Percentiles rank a stretch among this genome's conserved stretches.
phyloP scores from a whole-genome alignment of 1,284 basidiomycete genomes.

The Ganoderma leucocontextum region DNA sequence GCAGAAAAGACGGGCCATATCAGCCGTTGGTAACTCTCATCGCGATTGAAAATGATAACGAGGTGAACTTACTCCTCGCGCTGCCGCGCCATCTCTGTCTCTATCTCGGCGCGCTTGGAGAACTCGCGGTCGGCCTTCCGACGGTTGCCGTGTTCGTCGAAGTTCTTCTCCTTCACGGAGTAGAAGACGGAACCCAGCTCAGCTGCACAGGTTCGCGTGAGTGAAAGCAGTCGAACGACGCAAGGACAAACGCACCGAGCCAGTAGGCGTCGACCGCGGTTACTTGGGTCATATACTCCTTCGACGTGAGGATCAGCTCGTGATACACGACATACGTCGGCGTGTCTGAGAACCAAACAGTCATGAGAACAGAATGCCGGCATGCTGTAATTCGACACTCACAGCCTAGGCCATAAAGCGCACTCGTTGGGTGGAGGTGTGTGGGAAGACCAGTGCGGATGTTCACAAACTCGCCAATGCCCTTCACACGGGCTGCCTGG shows the following conservation, averaged over 20 bases:
- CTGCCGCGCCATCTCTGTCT: constrained; percentile 88
- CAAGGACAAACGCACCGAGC: constrained; percentile 67
- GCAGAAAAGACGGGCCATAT: constrained; percentile 20
- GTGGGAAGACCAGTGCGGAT: constrained; percentile 94
- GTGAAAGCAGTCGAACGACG: constrained; percentile 4
- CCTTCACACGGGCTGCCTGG: constrained; percentile 97
- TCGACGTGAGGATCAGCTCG: constrained; percentile 93
- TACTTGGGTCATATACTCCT: constrained; percentile 97
- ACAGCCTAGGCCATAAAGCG: constrained; percentile 96
- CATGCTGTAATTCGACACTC: constrained; percentile 41
- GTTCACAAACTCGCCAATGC: constrained; percentile 98
- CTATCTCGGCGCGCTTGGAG: constrained; percentile 87
- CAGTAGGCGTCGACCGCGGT: constrained; percentile 96
- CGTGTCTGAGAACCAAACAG: constrained; percentile 65
- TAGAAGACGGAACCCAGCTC: constrained; percentile 95
- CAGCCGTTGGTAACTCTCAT: constrained; percentile 10
- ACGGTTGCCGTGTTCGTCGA: constrained; percentile 82
- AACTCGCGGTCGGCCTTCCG: constrained; percentile 87
- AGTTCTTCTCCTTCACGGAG: constrained; percentile 95
- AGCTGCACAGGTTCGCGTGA: constrained; percentile 54
- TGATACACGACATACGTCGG: constrained; percentile 98
- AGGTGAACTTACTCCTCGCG: constrained; percentile 78
- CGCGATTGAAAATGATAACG: neutral
- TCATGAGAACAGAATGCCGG: constrained; percentile 24
- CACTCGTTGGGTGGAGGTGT: constrained; percentile 95